Conservation (phyloP, 176 grass and related monocot species). For the Cenchrus americanus region DNA sequence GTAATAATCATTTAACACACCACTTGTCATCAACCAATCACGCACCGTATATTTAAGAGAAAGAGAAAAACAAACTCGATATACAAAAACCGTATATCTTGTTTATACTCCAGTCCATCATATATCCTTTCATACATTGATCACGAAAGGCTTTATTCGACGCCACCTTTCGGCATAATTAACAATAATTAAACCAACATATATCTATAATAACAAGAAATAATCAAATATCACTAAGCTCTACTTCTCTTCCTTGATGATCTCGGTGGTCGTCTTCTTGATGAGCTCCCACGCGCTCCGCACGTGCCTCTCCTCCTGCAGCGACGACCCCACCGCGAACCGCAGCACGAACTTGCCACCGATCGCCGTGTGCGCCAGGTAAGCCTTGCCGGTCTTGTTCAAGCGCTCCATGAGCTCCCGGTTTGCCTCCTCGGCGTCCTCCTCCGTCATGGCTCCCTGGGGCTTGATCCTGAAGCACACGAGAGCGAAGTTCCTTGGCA, state of each 20-base stretch:
- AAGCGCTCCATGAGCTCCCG: slow-evolving; percentile 44
- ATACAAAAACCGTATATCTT: neutral
- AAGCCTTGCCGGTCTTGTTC: slow-evolving; percentile 40
- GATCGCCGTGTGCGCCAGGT: slow-evolving; percentile 51
- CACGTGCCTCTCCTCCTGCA: slow-evolving; percentile 52
- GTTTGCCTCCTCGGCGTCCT: slow-evolving; percentile 26
- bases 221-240: neutral
- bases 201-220: neutral
- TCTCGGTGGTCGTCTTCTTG: slow-evolving; percentile 32
- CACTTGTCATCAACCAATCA: too few species aligned
- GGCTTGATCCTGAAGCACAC: slow-evolving; percentile 59
- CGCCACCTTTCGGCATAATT: neutral
- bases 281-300: slow-evolving; percentile 52
- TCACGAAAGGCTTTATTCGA: neutral
- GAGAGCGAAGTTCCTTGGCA: slow-evolving; percentile 36
- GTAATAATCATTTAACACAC: too few species aligned
- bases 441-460: neutral
- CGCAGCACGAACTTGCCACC: slow-evolving; percentile 49
- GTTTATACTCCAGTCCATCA: neutral
- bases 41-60: neutral
- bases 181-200: neutral
- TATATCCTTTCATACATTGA: slow-evolving; percentile 1
- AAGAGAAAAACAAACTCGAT: neutral
- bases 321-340: slow-evolving; percentile 49
- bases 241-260: slow-evolving; percentile 5